These are phyloP conservation scores for Azolla pinnata DNA, from an alignment of 75 land plant species.

Conservation along the genomic window DNA sequence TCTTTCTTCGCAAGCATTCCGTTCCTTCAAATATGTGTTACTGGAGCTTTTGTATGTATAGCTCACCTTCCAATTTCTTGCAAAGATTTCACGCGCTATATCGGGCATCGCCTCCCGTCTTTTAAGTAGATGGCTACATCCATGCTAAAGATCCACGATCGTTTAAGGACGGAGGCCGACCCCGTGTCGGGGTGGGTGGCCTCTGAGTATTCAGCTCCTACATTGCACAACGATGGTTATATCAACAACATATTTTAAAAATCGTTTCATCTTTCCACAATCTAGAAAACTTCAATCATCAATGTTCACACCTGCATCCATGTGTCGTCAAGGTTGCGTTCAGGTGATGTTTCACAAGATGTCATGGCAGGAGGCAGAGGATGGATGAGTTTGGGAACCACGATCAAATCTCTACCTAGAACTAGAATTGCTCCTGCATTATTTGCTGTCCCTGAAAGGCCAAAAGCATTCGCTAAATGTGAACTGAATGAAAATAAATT, in stretches of 20 bases:
- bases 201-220: conserved; percentile 97
- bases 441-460: conserved; percentile 99
- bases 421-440: conserved; percentile 99
- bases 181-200: conserved; percentile 97
- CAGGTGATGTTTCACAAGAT: conserved; percentile 92
- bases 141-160: conserved; percentile 89
- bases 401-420: conserved; percentile 91
- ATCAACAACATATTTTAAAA: background rate
- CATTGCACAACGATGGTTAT: background rate
- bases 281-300: background rate
- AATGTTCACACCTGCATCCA: conserved; percentile 89
- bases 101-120: too few relatives aligned
- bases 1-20: too few relatives aligned
- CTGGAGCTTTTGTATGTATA: too few relatives aligned
- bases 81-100: too few relatives aligned
- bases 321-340: conserved; percentile 81
- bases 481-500: too few relatives aligned
- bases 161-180: conserved; percentile 74
- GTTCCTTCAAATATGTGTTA: too few relatives aligned
- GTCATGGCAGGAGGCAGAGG: conserved; percentile 86
- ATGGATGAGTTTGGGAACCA: conserved; percentile 96
- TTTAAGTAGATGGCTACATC: too few relatives aligned
- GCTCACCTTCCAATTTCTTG: too few relatives aligned
- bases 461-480: too few relatives aligned
- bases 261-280: background rate